Evolutionary conservation across 1,284 basidiomycete genomes (phyloP).

Genomic region (Golubevia sp.): DNA sequence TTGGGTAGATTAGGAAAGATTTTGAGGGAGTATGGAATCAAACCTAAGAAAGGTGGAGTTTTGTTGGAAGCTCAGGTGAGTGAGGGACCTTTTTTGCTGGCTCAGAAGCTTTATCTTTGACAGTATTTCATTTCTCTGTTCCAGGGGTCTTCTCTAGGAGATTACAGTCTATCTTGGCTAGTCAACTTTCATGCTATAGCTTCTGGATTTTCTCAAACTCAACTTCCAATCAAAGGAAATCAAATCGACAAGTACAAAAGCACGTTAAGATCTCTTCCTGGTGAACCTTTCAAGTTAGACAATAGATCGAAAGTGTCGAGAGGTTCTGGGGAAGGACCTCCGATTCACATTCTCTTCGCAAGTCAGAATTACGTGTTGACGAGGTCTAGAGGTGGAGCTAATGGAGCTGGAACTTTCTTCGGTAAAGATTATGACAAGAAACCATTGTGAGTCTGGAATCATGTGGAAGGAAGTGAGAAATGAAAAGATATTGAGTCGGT

Average conservation of each 20-base stretch:
- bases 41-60: not conserved
- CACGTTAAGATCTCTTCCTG: no score
- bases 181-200: slow-evolving; percentile 51
- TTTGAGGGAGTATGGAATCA: slow-evolving; percentile 20
- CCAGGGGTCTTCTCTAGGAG: slow-evolving; percentile 47
- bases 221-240: no score
- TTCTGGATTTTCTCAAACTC: slow-evolving; percentile 11
- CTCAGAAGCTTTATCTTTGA: no score
- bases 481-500: not conserved
- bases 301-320: no score
- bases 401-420: slow-evolving; percentile 48
- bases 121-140: no score
- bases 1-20: slow-evolving; percentile 38
- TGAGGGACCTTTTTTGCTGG: no score
- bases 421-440: slow-evolving; percentile 31
- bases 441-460: slow-evolving; percentile 16
- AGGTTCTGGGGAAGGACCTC: slow-evolving; percentile 14
- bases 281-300: no score
- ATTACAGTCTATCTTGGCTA: slow-evolving; percentile 45
- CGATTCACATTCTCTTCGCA: slow-evolving; percentile 48
- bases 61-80: slow-evolving; percentile 17
- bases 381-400: slow-evolving; percentile 24
- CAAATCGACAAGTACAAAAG: no score
- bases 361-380: slow-evolving; percentile 31
- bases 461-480: not conserved